Conservation (phyloP, 306 rosid genomes). For the Sicyos baderoa region DNA sequence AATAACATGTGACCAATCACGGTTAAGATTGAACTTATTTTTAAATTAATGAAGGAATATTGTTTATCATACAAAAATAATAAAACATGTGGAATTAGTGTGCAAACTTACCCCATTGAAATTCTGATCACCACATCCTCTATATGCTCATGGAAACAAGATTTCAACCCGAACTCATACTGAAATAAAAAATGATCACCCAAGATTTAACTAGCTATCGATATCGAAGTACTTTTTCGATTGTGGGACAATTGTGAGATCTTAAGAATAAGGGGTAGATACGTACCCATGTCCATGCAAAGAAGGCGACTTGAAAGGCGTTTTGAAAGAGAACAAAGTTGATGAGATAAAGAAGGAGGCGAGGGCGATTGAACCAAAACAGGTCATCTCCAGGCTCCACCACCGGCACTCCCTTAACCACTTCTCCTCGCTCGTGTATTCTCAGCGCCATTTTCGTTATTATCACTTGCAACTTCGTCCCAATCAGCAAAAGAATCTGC, state of each 20-base stretch:
- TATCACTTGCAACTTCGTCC: slow-evolving; percentile 78
- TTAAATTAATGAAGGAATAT: neutral
- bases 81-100: neutral
- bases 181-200: slow-evolving; percentile 16
- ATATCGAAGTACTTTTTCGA: no score
- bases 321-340: slow-evolving; percentile 91
- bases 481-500: slow-evolving; percentile 66
- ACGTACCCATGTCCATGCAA: slow-evolving; percentile 75
- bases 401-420: slow-evolving; percentile 64
- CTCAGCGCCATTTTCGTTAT: slow-evolving; percentile 79
- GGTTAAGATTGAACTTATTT: neutral
- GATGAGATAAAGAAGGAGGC: slow-evolving; percentile 63
- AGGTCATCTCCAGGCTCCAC: slow-evolving; percentile 76
- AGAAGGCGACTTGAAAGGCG: slow-evolving; percentile 82
- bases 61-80: neutral
- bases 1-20: neutral
- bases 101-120: slow-evolving; percentile 61
- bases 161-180: slow-evolving; percentile 56
- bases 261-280: no score
- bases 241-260: no score
- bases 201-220: neutral
- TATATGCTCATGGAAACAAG: slow-evolving; percentile 49
- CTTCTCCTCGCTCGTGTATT: slow-evolving; percentile 67
- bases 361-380: slow-evolving; percentile 75
- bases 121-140: slow-evolving; percentile 63